These are phyloP conservation scores for Noccaea caerulescens DNA, from an alignment of 345 rosid species.

Conservation along the genomic window DNA sequence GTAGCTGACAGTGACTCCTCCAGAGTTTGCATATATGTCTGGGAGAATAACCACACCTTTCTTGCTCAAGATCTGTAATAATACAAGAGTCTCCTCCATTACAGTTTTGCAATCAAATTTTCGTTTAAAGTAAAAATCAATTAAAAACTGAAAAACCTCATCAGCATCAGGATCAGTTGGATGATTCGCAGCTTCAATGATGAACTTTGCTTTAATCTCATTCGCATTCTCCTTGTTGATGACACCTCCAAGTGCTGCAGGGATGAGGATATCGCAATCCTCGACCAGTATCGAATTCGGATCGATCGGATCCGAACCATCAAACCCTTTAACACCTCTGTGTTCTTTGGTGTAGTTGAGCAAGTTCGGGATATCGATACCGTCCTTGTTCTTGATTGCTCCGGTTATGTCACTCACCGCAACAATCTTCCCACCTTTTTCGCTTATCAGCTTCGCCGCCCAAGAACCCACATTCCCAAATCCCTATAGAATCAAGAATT, in stretches of 20 bases:
- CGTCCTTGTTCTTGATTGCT: constrained; percentile 87
- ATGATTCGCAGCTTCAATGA: constrained; percentile 92
- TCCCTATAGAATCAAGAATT: constrained; percentile 51
- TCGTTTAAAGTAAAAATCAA: neutral
- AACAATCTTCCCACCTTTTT: constrained; percentile 81
- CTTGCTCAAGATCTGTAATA: constrained; percentile 71
- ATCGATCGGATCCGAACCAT: constrained; percentile 61
- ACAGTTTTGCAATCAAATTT: constrained; percentile 8
- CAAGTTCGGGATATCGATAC: constrained; percentile 69
- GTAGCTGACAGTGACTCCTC: constrained; percentile 98
- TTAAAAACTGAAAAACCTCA: constrained; percentile 59
- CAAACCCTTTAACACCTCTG: constrained; percentile 86
- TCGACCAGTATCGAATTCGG: constrained; percentile 68
- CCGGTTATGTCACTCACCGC: constrained; percentile 87
- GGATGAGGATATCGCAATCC: constrained; percentile 88
- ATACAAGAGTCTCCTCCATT: constrained; percentile 6
- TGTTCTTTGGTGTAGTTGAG: constrained; percentile 64
- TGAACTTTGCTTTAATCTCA: constrained; percentile 85
- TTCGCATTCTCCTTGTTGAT: constrained; percentile 93
- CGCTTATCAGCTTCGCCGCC: constrained; percentile 87
- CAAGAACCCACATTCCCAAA: constrained; percentile 99
- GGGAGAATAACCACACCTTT: constrained; percentile 97
- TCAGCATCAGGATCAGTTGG: constrained; percentile 97
- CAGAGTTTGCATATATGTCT: constrained; percentile 92
- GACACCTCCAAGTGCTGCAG: constrained; percentile 98